Conservation (phyloP, 2,329 filamentous ascomycete species). For the Calonectria fujianensis region DNA sequence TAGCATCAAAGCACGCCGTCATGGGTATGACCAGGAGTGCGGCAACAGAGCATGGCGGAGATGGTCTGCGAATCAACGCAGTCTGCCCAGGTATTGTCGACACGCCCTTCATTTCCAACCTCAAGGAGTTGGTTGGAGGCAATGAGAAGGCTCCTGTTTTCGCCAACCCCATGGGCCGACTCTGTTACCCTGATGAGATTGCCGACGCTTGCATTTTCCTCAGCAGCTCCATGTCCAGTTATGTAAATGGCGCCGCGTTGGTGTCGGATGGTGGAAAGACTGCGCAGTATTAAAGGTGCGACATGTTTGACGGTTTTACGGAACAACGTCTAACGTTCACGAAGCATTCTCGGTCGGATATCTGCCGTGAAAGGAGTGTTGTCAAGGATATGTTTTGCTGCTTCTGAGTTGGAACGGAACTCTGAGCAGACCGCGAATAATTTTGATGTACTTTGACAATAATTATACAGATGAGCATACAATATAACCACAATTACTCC, state of each 20-base stretch:
- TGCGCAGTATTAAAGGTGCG: neutral
- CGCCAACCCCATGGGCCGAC: neutral
- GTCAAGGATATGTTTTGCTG: too few species aligned
- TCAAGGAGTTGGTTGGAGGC: neutral
- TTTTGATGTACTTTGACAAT: too few species aligned
- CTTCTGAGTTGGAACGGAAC: too few species aligned
- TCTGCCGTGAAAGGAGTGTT: too few species aligned
- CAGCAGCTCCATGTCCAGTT: constrained; percentile 1
- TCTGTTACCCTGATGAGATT: neutral
- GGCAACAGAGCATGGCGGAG: neutral
- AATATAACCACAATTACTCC: too few species aligned
- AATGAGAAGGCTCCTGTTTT: neutral
- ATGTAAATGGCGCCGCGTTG: neutral
- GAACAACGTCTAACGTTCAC: too few species aligned
- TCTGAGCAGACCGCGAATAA: too few species aligned
- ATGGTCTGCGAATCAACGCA: constrained; percentile 12
- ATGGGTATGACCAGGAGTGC: constrained; percentile 20
- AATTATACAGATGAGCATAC: too few species aligned
- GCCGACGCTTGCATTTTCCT: neutral
- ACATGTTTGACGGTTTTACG: too few species aligned
- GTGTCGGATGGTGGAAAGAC: constrained; percentile 7
- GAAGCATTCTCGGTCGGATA: too few species aligned
- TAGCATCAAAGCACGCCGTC: constrained; percentile 27
- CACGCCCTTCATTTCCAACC: neutral
- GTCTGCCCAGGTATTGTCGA: constrained; percentile 20